Conservation (phyloP, 176 grass and related monocot species). For the Rhipidocladum racemiflorum region DNA sequence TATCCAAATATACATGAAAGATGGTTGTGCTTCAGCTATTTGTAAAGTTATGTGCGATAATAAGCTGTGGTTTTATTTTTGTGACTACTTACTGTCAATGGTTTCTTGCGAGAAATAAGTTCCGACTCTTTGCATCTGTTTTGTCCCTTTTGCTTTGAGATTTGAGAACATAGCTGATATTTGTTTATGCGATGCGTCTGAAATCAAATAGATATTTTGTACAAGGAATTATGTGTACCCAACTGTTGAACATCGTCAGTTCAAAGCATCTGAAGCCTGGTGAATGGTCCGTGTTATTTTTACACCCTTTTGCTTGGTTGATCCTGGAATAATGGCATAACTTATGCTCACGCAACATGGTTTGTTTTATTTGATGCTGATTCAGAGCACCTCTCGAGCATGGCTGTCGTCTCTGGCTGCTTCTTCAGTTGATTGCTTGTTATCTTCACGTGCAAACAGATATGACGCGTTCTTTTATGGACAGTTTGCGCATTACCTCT, state of each 20-base stretch:
- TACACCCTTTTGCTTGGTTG: not conserved
- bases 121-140: not conserved
- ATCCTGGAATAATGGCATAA: slow-evolving; percentile 17
- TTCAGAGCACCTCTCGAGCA: slow-evolving; percentile 10
- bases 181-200: not conserved
- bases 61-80: not conserved
- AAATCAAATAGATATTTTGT: not conserved
- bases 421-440: not conserved
- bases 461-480: not conserved
- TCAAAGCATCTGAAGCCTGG: not conserved
- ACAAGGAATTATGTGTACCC: not conserved
- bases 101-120: not conserved
- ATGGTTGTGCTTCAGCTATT: not conserved
- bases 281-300: not conserved
- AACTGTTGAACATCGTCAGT: not conserved
- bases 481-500: not conserved
- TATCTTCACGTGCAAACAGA: not conserved
- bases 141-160: not conserved
- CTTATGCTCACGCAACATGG: slow-evolving; percentile 14
- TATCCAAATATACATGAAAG: not conserved
- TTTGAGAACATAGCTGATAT: not conserved
- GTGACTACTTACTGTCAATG: not conserved
- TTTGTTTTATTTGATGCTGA: slow-evolving; percentile 17
- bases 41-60: not conserved
- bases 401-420: slow-evolving; percentile 21